phyloP scores from a whole-genome alignment of 2,329 filamentous ascomycete genomes.

The Xylaria sp. region DNA sequence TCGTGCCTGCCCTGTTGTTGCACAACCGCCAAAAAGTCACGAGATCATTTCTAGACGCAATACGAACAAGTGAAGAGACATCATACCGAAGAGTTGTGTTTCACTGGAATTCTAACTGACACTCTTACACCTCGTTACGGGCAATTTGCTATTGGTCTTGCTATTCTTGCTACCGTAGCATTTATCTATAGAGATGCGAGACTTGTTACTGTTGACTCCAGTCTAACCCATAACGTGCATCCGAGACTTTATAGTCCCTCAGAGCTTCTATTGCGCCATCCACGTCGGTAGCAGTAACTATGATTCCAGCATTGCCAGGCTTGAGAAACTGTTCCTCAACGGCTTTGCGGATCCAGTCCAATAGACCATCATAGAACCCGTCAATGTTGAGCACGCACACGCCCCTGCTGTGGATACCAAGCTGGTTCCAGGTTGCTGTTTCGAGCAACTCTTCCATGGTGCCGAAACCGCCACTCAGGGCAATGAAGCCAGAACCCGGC shows the following conservation, averaged over 20 bases:
- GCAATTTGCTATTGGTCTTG: background rate
- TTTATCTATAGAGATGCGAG: constrained; percentile 20
- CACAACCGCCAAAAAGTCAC: background rate
- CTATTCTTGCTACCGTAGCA: constrained; percentile 8
- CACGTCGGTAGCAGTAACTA: constrained; percentile 78
- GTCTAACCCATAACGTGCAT: constrained; percentile 80
- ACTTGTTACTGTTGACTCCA: constrained; percentile 67
- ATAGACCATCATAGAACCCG: constrained; percentile 90
- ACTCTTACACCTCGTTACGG: background rate
- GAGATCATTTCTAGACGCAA: background rate
- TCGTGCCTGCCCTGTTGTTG: background rate
- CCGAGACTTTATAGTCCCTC: constrained; percentile 78
- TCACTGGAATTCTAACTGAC: background rate
- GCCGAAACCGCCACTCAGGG: constrained; percentile 85
- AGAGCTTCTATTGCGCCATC: constrained; percentile 78
- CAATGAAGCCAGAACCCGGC: constrained; percentile 87
- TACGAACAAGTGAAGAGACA: background rate
- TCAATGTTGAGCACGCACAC: constrained; percentile 88
- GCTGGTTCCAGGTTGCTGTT: constrained; percentile 92
- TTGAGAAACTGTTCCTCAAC: constrained; percentile 82
- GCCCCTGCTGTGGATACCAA: constrained; percentile 86
- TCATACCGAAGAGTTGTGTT: background rate
- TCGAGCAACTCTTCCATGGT: constrained; percentile 97
- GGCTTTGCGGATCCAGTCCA: constrained; percentile 82
- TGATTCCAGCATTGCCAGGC: constrained; percentile 75